Base-by-base conservation (phyloP, 306 rosid genomes). In the Sesbania bispinosa region DNA sequence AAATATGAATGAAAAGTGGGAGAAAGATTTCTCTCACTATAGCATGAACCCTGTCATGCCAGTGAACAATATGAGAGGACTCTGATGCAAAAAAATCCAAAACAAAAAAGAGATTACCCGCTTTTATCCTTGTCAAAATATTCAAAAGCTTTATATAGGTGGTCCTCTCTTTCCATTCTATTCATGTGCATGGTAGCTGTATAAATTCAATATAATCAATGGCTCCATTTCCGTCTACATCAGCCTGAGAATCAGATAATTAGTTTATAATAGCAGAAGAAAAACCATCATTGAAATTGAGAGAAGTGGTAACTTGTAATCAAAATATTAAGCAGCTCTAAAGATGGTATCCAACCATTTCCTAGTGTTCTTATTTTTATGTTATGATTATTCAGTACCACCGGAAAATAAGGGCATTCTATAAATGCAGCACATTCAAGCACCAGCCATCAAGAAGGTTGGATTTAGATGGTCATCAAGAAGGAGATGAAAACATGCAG, bases 181-280 rank as follows among this genome's bases (percentile, higher is more conserved):
- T 93, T 93, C 86, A 90, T 84, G 86, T 90, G 97, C 98, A 93
- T 90, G 5, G 97, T 93, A 16, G 98, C 98, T 1, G 97, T 85
- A 90, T 93, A 75, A 93, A 93, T 84, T 93, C 98, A 11, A 88
- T 84, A 79, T 93, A 93, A 74, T 93, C 98, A 51, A 93, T 90
- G 13, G 94, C 68, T 62, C 98, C 98, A 62, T 93, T 88, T 64
- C 98, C 98, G 58, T 93, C 97, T 54, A 93, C 97, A 47, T 93
- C 98, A 7, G 98, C 98, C 98, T 90, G 92, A 67, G 68, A 87
- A 61, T 38, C 74, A 77, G 57, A 67, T 52, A 41, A 62, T 59
- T 48, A 32, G 18, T 62, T 41, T 11, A 57, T 16, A 30, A 57
- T 16, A 30, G 50, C 24, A 2, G 47, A 66, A 51, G 27, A 71